Percentiles rank a stretch among this genome's conserved stretches.
Evolutionary conservation across 371 early-diverging fungal species (phyloP).

Genomic region (Globomyces sp.): DNA sequence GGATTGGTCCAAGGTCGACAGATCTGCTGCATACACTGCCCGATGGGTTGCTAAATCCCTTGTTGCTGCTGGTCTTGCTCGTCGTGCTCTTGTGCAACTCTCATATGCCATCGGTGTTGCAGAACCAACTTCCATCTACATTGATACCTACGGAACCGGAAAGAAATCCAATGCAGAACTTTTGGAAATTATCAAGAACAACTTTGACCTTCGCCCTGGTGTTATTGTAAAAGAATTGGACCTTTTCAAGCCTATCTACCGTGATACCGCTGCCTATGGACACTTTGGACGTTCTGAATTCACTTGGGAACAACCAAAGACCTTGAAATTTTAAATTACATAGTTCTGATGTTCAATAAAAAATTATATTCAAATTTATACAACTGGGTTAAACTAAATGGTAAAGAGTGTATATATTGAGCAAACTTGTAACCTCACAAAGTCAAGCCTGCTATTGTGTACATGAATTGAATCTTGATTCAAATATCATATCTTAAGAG

Average conservation of each 20-base stretch:
- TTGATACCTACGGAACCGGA: constrained; percentile 97
- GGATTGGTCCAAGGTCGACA: constrained; percentile 99
- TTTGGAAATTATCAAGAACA: constrained; percentile 90
- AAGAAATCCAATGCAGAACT: constrained; percentile 86
- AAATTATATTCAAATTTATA: too few relatives aligned
- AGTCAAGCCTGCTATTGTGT: too few relatives aligned
- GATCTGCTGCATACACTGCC: constrained; percentile 99
- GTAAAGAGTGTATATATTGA: too few relatives aligned
- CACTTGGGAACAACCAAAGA: constrained; percentile 96
- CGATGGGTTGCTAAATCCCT: constrained; percentile 98
- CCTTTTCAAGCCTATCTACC: constrained; percentile 97
- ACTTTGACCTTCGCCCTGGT: constrained; percentile 99
- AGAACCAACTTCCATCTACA: constrained; percentile 95
- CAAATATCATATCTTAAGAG: too few relatives aligned
- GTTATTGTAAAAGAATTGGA: constrained; percentile 96
- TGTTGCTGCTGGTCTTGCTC: constrained; percentile 91
- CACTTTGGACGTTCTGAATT: constrained; percentile 98
- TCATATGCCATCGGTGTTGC: constrained; percentile 99
- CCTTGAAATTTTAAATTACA: constrained; percentile 45
- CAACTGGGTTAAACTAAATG: too few relatives aligned
- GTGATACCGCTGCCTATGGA: constrained; percentile 96
- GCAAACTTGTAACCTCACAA: too few relatives aligned
- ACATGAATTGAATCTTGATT: too few relatives aligned
- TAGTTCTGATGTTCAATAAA: not conserved
- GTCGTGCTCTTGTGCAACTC: constrained; percentile 94